A percentile compares a stretch with the other conserved stretches of the same genome.
phyloP scores from a whole-genome alignment of 2,329 filamentous ascomycete genomes.

The Exophiala aquamarina region DNA sequence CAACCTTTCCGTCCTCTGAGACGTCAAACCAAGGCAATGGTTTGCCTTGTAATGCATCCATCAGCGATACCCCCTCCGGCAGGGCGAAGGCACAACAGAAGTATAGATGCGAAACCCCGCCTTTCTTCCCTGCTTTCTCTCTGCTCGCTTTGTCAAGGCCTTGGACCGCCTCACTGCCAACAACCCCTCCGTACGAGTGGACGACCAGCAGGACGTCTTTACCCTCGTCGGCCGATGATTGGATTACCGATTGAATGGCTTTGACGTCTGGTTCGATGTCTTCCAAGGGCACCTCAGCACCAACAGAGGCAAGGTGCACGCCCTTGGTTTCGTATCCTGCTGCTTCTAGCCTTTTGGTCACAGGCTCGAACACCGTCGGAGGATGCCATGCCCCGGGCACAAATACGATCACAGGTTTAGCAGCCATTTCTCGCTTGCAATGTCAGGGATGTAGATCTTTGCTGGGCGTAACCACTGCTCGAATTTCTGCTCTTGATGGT shows the following conservation, averaged over 20 bases:
- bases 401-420: constrained; percentile 36
- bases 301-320: constrained; percentile 32
- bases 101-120: constrained; percentile 33
- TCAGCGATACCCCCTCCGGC: constrained; percentile 29
- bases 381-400: constrained; percentile 43
- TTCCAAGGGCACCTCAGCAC: constrained; percentile 34
- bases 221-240: constrained; percentile 26
- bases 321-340: constrained; percentile 36
- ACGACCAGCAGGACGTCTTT: constrained; percentile 32
- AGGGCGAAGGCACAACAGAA: constrained; percentile 38
- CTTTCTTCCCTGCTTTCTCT: constrained; percentile 27
- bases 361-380: constrained; percentile 32
- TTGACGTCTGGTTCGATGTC: constrained; percentile 37
- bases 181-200: constrained; percentile 38
- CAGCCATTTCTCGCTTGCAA: constrained; percentile 5
- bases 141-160: constrained; percentile 31
- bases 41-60: constrained; percentile 9
- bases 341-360: constrained; percentile 32
- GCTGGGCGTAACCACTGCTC: no score
- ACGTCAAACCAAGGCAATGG: constrained; percentile 20
- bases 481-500: no score
- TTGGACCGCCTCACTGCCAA: constrained; percentile 32
- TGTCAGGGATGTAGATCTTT: no score
- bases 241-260: constrained; percentile 31
- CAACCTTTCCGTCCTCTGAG: constrained; percentile 13